Evolutionary conservation across 1,139 yeast species (phyloP).

Genomic region (Geotrichum aggregatum): DNA sequence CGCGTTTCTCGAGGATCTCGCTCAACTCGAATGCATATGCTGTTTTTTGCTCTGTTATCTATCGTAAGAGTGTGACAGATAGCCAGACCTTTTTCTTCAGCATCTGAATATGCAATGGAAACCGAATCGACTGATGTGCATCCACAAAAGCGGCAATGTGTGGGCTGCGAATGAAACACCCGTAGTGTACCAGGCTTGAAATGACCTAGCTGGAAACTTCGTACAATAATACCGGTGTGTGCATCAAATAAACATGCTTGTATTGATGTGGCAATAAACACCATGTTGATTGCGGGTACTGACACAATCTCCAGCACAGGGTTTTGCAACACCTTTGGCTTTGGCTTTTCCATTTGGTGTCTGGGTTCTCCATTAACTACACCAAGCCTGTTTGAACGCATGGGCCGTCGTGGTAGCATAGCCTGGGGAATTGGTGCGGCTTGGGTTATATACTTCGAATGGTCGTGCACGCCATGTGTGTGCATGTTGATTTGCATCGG

Average conservation of each 20-base stretch:
- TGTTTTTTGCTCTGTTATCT: constrained; percentile 71
- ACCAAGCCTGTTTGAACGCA: constrained; percentile 12
- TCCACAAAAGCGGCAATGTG: constrained; percentile 88
- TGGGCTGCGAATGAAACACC: constrained; percentile 78
- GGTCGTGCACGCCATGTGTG: constrained; percentile 20
- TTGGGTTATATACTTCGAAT: constrained; percentile 21
- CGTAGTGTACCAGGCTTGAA: constrained; percentile 57
- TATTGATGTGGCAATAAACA: constrained; percentile 28
- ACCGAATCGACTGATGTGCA: constrained; percentile 74
- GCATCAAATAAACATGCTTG: constrained; percentile 55
- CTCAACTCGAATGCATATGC: constrained; percentile 81
- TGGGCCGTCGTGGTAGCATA: constrained; percentile 19
- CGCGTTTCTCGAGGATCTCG: constrained; percentile 89
- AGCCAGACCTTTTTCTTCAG: constrained; percentile 49
- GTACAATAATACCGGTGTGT: constrained; percentile 64
- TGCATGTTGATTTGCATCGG: constrained; percentile 19
- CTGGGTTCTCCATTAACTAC: constrained; percentile 37
- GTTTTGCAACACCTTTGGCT: constrained; percentile 21
- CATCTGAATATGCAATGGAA: constrained; percentile 66
- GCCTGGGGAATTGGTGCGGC: constrained; percentile 22
- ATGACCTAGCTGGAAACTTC: constrained; percentile 54
- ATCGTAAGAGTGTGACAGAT: constrained; percentile 70
- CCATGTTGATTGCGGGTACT: constrained; percentile 35
- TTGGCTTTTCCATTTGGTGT: constrained; percentile 39
- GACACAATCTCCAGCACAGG: constrained; percentile 28